phyloP scores from a whole-genome alignment of 2,329 filamentous ascomycete species.

The Monosporascus sp. region DNA sequence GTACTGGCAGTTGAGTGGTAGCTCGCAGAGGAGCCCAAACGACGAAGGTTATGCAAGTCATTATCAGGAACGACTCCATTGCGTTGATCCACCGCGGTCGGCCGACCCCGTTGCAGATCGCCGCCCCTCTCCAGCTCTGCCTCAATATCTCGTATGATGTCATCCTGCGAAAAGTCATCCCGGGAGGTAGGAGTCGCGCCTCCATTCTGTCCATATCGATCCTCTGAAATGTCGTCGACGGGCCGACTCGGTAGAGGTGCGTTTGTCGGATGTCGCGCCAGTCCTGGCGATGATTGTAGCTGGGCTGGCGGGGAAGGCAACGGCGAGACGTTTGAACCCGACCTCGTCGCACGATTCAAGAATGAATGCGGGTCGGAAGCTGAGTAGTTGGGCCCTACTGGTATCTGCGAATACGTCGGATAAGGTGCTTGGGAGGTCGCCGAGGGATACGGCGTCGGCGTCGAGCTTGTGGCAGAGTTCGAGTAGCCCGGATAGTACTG shows the following conservation, averaged over 20 bases:
- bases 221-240: slow-evolving; percentile 38
- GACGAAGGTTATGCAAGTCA: slow-evolving; percentile 40
- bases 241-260: slow-evolving; percentile 53
- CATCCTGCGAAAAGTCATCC: slow-evolving; percentile 42
- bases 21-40: slow-evolving; percentile 27
- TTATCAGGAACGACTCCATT: slow-evolving; percentile 44
- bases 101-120: slow-evolving; percentile 33
- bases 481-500: slow-evolving; percentile 26
- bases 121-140: slow-evolving; percentile 41
- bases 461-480: slow-evolving; percentile 34
- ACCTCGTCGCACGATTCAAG: slow-evolving; percentile 38
- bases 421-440: slow-evolving; percentile 42
- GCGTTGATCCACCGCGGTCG: slow-evolving; percentile 26
- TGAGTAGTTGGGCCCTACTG: slow-evolving; percentile 46
- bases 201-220: slow-evolving; percentile 36
- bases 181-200: slow-evolving; percentile 15
- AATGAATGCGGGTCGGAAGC: slow-evolving; percentile 40
- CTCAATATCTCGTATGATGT: slow-evolving; percentile 54
- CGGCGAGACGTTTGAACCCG: slow-evolving; percentile 45
- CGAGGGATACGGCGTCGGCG: slow-evolving; percentile 30
- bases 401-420: slow-evolving; percentile 46
- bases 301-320: slow-evolving; percentile 38
- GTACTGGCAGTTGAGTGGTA: slow-evolving; percentile 49
- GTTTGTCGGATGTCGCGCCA: slow-evolving; percentile 54
- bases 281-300: slow-evolving; percentile 37